Evolutionary conservation across 2,329 filamentous ascomycete species (phyloP).

Genomic region (Colletotrichum tabaci): DNA sequence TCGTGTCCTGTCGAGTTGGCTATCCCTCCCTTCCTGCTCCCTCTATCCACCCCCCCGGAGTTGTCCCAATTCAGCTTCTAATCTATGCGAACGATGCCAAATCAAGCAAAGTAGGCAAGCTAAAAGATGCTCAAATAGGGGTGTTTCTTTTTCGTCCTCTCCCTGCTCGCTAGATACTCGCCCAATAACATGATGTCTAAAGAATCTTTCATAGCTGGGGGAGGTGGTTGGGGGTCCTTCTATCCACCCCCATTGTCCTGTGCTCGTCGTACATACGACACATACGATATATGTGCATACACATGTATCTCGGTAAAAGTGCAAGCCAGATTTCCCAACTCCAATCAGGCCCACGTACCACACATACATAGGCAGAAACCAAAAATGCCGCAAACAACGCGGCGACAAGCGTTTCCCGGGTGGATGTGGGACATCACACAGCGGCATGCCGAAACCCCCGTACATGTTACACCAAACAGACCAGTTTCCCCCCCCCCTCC

Average conservation of each 20-base stretch:
- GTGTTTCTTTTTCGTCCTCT: too few relatives aligned
- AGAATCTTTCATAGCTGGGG: background rate
- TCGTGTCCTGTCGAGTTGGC: too few relatives aligned
- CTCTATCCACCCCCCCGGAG: too few relatives aligned
- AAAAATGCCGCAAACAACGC: background rate
- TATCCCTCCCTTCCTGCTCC: too few relatives aligned
- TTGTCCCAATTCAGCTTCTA: too few relatives aligned
- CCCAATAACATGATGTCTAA: background rate
- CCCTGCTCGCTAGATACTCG: too few relatives aligned
- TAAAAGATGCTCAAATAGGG: too few relatives aligned
- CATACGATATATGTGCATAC: background rate
- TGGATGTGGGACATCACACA: background rate
- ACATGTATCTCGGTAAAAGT: background rate
- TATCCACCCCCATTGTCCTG: background rate
- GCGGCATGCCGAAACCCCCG: background rate
- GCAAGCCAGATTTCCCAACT: background rate
- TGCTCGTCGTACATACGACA: too few relatives aligned
- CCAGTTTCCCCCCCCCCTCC: background rate
- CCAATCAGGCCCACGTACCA: too few relatives aligned
- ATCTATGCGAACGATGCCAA: too few relatives aligned
- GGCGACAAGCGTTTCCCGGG: background rate
- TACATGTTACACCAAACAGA: background rate
- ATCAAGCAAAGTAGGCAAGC: too few relatives aligned
- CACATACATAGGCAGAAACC: background rate
- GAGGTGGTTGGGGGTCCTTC: background rate